A percentile compares a stretch with the other conserved stretches of the same genome.
These are phyloP conservation scores for Juglanconis sp. DNA, from an alignment of 2,329 filamentous ascomycete species.

Conservation along the genomic window DNA sequence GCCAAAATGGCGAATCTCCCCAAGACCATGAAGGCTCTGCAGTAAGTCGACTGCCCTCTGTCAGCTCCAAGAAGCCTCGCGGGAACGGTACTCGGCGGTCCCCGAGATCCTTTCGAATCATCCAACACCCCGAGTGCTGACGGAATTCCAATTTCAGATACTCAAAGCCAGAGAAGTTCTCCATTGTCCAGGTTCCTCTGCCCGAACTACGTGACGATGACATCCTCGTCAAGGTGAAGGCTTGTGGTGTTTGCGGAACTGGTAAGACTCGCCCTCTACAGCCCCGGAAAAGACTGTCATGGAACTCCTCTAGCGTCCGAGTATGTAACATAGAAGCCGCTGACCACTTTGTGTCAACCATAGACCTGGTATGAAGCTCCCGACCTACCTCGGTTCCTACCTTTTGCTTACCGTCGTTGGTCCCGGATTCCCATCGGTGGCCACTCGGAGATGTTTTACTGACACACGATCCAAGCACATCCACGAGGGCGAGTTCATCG, in stretches of 20 bases:
- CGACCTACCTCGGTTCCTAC: background rate
- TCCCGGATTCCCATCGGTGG: background rate
- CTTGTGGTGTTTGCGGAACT: slow-evolving; percentile 61
- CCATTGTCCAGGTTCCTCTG: slow-evolving; percentile 60
- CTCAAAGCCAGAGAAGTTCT: slow-evolving; percentile 45
- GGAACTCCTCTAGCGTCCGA: background rate
- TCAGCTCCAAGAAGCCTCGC: background rate
- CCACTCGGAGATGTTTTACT: background rate
- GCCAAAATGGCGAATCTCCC: slow-evolving; percentile 33
- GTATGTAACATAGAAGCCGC: background rate
- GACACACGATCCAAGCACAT: slow-evolving; percentile 42
- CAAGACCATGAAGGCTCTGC: slow-evolving; percentile 31
- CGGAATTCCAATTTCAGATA: slow-evolving; percentile 14
- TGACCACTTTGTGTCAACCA: slow-evolving; percentile 21
- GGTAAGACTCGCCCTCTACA: slow-evolving; percentile 34
- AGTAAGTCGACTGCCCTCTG: slow-evolving; percentile 14
- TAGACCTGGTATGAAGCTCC: slow-evolving; percentile 33
- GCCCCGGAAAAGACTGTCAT: background rate
- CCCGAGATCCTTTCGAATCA: too few species aligned
- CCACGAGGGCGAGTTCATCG: slow-evolving; percentile 66
- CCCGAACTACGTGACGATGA: slow-evolving; percentile 58
- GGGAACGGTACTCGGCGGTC: too few species aligned
- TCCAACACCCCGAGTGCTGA: too few species aligned
- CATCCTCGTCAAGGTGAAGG: slow-evolving; percentile 65
- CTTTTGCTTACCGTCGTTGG: too few species aligned